Base-by-base conservation (phyloP, 345 rosid species). In the Hibiscus syriacus region DNA sequence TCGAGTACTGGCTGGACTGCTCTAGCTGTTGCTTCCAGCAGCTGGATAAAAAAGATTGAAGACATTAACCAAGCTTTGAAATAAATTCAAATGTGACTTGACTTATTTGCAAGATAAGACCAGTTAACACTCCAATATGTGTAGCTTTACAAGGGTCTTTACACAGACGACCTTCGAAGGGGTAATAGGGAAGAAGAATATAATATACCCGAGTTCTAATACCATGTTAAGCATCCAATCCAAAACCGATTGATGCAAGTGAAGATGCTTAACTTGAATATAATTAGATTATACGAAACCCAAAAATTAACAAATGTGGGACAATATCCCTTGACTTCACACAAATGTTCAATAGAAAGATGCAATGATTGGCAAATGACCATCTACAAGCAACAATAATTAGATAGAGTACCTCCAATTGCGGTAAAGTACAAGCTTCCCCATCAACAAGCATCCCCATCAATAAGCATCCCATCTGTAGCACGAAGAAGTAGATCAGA, bases 391-490 rank as follows among this genome's bases (percentile, higher is more conserved):
- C 20, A 39, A 8, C n/a, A 64, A 50, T 45, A 27, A 34, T 34
- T 34, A 17, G 26, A 58, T n/a, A 53, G 43, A 48, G 65, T 83
- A 92, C 98, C 96, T 92, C 98, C 7, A 92, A 84, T 71, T 92
- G 97, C 17, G 98, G 98, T 77, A 88, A 81, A 34, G 98, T 92
- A 78, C 98, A 90, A 74, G 97, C 98, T 82, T 92, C 98, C 49
- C 98, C 98, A 68, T 92, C 97, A 39, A 92, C 92, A 63, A 92
- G 98, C 89, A n/a, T n/a, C n/a, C n/a, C n/a, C n/a, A n/a, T n/a
- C n/a, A n/a, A n/a, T n/a, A n/a, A n/a, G n/a, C n/a, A 92, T 82
- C 39, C 98, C 98, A 67, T 92, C 98, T 64, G 98, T 92, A 20
- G 98, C 96, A 2, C 97, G 93, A 29, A 92, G 82, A 74, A 92